Evolutionary conservation across 495 filamentous ascomycete genomes (phyloP).

Genomic region (Cercophora newfieldiana): DNA sequence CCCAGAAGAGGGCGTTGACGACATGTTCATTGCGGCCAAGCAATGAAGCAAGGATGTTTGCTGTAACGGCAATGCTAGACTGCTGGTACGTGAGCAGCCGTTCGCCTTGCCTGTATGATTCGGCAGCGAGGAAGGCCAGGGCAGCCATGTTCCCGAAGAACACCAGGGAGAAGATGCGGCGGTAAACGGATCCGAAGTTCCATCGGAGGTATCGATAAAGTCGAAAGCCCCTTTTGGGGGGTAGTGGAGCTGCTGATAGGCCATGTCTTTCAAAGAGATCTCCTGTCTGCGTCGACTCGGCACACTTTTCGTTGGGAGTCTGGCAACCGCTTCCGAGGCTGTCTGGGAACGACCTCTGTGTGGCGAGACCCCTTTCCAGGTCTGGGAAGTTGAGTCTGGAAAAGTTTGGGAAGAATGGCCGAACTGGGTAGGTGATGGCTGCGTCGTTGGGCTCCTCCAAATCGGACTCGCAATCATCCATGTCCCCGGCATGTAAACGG

Average conservation of each 20-base stretch:
- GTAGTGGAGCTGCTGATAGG: slow-evolving; percentile 24
- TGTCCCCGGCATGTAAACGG: slow-evolving; percentile 14
- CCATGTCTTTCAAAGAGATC: slow-evolving; percentile 21
- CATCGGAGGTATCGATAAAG: slow-evolving; percentile 36
- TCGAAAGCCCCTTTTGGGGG: slow-evolving; percentile 31
- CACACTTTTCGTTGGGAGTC: background rate
- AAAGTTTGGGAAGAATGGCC: slow-evolving; percentile 21
- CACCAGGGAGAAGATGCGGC: slow-evolving; percentile 37
- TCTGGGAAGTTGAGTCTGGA: slow-evolving; percentile 17
- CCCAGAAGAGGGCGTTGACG: slow-evolving; percentile 67
- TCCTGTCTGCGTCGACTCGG: background rate
- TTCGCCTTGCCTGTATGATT: background rate
- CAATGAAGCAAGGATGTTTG: slow-evolving; percentile 50
- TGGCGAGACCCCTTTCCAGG: slow-evolving; percentile 12
- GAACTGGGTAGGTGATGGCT: slow-evolving; percentile 21
- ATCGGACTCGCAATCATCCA: slow-evolving; percentile 23
- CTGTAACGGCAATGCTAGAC: slow-evolving; percentile 43
- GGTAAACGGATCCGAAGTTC: slow-evolving; percentile 41
- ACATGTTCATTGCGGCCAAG: slow-evolving; percentile 73
- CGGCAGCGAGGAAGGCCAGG: slow-evolving; percentile 22
- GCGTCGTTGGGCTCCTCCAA: slow-evolving; percentile 15
- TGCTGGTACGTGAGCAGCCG: slow-evolving; percentile 27
- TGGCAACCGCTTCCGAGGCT: background rate
- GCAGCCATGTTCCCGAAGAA: slow-evolving; percentile 34
- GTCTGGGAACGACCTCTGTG: background rate